phyloP scores from a whole-genome alignment of 2,329 filamentous ascomycete species.

The Ilyonectria destructans region DNA sequence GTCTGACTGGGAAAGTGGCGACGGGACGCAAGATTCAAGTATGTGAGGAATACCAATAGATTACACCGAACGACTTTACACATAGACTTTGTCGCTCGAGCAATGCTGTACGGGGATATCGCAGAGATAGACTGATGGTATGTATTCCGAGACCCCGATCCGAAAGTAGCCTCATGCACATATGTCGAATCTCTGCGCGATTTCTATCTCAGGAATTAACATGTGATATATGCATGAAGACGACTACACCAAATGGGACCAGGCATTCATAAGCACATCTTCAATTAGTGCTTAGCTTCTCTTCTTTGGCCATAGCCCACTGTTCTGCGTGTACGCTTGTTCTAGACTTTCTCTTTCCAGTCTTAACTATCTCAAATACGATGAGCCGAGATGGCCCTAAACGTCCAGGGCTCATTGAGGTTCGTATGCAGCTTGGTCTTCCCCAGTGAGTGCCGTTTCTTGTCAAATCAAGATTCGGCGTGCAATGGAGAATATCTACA shows the following conservation, averaged over 20 bases:
- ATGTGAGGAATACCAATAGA: background rate
- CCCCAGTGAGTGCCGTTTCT: background rate
- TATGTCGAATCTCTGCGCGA: background rate
- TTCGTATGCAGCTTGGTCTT: background rate
- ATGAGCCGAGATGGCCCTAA: background rate
- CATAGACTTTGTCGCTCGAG: background rate
- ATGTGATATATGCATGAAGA: background rate
- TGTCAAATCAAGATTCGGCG: background rate
- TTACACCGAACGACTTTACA: background rate
- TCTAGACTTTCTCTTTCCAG: background rate
- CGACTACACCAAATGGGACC: background rate
- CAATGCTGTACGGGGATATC: background rate
- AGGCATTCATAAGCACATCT: background rate
- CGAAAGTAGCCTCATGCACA: background rate
- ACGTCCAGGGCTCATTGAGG: no score
- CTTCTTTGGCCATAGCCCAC: background rate
- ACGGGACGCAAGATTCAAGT: background rate
- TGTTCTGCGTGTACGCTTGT: no score
- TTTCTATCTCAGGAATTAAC: background rate
- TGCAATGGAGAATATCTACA: background rate
- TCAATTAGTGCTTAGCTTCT: background rate
- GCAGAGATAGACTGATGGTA: background rate
- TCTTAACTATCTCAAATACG: background rate
- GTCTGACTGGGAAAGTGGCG: background rate
- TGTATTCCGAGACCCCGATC: background rate